Evolutionary conservation across 768 basidiomycete species (phyloP).

Genomic region (Lyophyllum shimeji): DNA sequence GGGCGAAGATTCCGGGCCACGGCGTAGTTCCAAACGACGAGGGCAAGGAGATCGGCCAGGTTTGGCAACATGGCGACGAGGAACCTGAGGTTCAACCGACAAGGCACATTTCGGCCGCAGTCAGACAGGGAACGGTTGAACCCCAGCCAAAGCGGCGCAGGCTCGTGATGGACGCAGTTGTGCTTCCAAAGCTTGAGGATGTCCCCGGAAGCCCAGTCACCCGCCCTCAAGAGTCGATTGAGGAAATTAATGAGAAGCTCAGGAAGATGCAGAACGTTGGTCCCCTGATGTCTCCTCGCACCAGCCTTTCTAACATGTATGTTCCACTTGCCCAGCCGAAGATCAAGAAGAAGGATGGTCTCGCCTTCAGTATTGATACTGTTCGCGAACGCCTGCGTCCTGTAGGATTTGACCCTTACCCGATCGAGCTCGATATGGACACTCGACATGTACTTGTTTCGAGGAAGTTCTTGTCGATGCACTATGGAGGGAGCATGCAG

Average conservation of each 20-base stretch:
- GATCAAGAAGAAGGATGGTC: constrained; percentile 4
- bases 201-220: not conserved
- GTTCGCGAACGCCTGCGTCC: constrained; percentile 4
- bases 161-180: constrained; percentile 4
- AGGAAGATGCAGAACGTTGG: constrained; percentile 4
- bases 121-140: not conserved
- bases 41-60: too few relatives aligned
- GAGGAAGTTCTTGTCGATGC: constrained; percentile 3
- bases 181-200: not conserved
- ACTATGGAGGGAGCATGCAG: constrained; percentile 11
- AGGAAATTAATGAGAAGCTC: not conserved
- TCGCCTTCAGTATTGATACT: not conserved
- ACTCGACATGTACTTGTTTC: not conserved
- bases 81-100: not conserved
- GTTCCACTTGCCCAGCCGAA: constrained; percentile 1
- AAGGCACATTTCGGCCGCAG: not conserved
- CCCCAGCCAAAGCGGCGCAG: not conserved
- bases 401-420: constrained; percentile 8
- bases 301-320: not conserved
- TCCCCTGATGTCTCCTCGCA: not conserved
- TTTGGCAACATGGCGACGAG: too few relatives aligned
- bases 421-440: not conserved
- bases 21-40: not conserved
- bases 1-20: not conserved
- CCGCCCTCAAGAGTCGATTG: not conserved